These are phyloP conservation scores for Penicillium tannophilum DNA, from an alignment of 495 filamentous ascomycete genomes.

Conservation along the genomic window DNA sequence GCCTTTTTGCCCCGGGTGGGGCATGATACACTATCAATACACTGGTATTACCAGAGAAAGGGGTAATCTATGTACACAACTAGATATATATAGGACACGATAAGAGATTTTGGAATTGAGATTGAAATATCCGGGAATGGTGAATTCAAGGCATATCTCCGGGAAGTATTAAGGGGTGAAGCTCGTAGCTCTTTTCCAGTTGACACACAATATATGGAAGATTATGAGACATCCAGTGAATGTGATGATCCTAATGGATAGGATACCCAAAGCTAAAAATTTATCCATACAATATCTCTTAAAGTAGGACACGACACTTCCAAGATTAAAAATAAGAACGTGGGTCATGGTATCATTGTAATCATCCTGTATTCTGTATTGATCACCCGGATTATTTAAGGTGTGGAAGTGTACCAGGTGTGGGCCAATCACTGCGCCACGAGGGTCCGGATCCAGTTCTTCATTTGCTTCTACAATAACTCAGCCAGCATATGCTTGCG, in stretches of 20 bases:
- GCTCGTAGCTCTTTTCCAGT: too few relatives aligned
- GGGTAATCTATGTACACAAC: background rate
- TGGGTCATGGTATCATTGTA: background rate
- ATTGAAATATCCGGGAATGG: too few relatives aligned
- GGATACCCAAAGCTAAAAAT: too few relatives aligned
- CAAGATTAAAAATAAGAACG: background rate
- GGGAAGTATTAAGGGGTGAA: too few relatives aligned
- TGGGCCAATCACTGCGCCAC: slow-evolving; percentile 36
- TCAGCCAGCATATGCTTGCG: slow-evolving; percentile 41
- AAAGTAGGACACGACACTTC: too few relatives aligned
- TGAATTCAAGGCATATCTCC: too few relatives aligned
- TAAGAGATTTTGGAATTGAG: too few relatives aligned
- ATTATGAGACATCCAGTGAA: too few relatives aligned
- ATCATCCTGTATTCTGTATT: background rate
- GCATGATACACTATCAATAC: slow-evolving; percentile 1
- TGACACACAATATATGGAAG: too few relatives aligned
- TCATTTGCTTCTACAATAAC: slow-evolving; percentile 20
- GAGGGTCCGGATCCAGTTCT: slow-evolving; percentile 19
- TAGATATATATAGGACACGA: too few relatives aligned
- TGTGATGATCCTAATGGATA: too few relatives aligned
- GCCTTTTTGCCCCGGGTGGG: slow-evolving; percentile 9
- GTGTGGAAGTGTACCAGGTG: slow-evolving; percentile 10
- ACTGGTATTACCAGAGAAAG: background rate
- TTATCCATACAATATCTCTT: too few relatives aligned
- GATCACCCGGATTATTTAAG: slow-evolving; percentile 6